Conservation (phyloP, 805 yeast species). For the Wickerhamiella bombiphila region DNA sequence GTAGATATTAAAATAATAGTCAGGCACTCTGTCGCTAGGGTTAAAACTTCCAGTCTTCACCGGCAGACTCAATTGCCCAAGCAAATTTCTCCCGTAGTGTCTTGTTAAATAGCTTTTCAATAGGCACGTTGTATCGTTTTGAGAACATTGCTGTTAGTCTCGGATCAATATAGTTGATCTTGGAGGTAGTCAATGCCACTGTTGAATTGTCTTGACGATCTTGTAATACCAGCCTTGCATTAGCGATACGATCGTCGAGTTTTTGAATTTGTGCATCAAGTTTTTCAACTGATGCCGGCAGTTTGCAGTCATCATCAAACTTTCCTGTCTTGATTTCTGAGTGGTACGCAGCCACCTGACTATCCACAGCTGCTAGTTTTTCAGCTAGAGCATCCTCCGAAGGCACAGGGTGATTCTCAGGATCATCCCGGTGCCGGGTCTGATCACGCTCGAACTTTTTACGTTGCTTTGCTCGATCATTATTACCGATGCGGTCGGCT, state of each 20-base stretch:
- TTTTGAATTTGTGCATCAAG: constrained; percentile 55
- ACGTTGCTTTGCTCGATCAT: constrained; percentile 48
- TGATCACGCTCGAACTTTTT: constrained; percentile 43
- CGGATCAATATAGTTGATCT: constrained; percentile 91
- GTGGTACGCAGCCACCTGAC: constrained; percentile 29
- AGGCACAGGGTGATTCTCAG: constrained; percentile 46
- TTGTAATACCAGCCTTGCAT: constrained; percentile 58
- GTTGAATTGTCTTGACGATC: constrained; percentile 91
- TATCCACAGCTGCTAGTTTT: constrained; percentile 36
- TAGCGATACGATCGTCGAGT: constrained; percentile 54
- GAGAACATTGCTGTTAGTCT: constrained; percentile 79
- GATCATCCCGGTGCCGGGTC: constrained; percentile 31
- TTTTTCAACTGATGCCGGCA: constrained; percentile 44
- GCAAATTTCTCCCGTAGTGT: constrained; percentile 82
- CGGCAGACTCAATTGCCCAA: constrained; percentile 92
- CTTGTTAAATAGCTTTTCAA: constrained; percentile 82
- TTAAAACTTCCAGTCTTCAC: constrained; percentile 65
- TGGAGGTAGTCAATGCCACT: constrained; percentile 85
- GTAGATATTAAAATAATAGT: not conserved
- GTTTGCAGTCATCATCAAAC: constrained; percentile 32
- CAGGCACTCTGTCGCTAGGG: too few species aligned
- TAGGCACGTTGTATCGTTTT: constrained; percentile 74
- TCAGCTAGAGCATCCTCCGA: constrained; percentile 34
- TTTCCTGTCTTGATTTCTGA: constrained; percentile 46
- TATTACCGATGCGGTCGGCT: constrained; percentile 43